Evolutionary conservation across 148 eudicot species (phyloP), one percentile per base, ranked within the genome.

Genomic region (Chenopodium berlandieri): DNA sequence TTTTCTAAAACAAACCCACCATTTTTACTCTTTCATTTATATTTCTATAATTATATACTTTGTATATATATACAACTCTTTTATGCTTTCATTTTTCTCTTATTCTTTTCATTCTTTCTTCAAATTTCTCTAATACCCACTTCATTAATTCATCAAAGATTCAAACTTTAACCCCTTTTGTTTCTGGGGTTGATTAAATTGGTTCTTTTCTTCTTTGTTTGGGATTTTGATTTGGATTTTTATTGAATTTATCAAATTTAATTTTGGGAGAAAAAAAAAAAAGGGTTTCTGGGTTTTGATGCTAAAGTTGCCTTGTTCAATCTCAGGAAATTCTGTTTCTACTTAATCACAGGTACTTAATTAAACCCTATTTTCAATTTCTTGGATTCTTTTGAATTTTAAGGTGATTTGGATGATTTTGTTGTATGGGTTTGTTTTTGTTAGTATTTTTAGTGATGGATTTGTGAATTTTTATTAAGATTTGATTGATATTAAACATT

Each of bases 291-390:
- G 54, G 54, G n/a, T 20, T 63, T 30, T 2, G 67, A 63, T 63
- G 62, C 62, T 13, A 13, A n/a, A 63, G 37, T 30, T 52, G 66
- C 19, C 23, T 1, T 0, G 52, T 48, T 40, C 52, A 56, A 23
- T 73, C 82, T 23, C 78, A 73, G 46, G 32, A 54, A 19, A 3
- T 70, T 46, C 17, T 68, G 64, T 31, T 62, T 31, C 77, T 70
- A 32, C 44, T 32, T 16, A 34, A 40, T 79, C 67, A 30, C 73
- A 80, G 86, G 86, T 84, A 20, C 70, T 76, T 70, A 62, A 69
- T 48, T 7, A 62, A 47, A 30, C 75, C 27, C 31, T 31, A 4
- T 47, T 1, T 16, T 40, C 16, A 4, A 1, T 44, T 9, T 54
- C 23, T 75, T 40, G 19, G 10, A 54, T 17, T 64, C 62, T 17